These are phyloP conservation scores for Dictyostelium intermedium DNA, from an alignment of 78 protist species.

Conservation along the genomic window DNA sequence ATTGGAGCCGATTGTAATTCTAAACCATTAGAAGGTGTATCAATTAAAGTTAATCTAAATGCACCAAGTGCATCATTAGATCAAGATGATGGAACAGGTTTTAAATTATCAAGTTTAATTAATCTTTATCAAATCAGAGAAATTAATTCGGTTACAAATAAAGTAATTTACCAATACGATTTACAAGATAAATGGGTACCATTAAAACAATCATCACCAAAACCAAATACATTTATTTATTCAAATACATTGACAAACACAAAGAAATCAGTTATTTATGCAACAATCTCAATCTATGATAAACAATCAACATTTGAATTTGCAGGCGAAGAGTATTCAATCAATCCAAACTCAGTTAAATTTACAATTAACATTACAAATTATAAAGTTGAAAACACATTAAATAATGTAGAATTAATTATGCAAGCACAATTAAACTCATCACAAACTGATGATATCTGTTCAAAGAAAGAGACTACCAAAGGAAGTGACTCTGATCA, in stretches of 20 bases:
- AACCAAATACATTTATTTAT: not conserved
- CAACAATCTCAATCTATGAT: not conserved
- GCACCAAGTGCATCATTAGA: not conserved
- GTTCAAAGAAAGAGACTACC: not conserved
- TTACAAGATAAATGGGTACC: not conserved
- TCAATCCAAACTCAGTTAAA: not conserved
- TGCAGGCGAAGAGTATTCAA: not conserved
- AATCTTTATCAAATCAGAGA: not conserved
- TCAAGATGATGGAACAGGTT: not conserved
- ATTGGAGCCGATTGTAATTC: not conserved
- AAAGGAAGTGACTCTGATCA: not conserved
- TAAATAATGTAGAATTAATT: not conserved
- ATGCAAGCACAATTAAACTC: not conserved
- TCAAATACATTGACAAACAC: not conserved
- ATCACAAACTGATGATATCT: not conserved
- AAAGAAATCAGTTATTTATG: not conserved
- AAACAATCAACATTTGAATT: not conserved
- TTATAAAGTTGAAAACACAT: not conserved
- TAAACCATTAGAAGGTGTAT: conserved; percentile 2
- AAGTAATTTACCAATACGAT: not conserved
- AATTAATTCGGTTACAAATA: not conserved
- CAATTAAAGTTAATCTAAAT: not conserved
- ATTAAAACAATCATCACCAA: not conserved
- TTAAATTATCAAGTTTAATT: not conserved
- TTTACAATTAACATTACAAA: not conserved